Percentiles rank a stretch among this genome's conserved stretches.
phyloP scores from a whole-genome alignment of 805 yeast genomes.

The Ogataea nonfermentans region DNA sequence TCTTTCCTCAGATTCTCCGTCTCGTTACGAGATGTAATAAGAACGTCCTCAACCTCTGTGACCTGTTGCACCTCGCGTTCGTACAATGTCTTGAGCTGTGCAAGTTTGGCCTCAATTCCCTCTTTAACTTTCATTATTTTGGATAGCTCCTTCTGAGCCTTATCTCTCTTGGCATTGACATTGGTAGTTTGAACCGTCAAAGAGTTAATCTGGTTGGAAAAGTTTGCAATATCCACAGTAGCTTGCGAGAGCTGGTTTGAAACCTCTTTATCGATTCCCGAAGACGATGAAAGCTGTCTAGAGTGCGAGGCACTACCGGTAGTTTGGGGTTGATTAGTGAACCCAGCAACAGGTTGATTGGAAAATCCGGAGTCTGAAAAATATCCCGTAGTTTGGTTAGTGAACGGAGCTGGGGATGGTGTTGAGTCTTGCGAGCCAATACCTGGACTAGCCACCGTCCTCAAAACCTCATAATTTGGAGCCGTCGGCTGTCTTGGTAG shows the following conservation, averaged over 20 bases:
- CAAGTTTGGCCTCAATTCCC: constrained; percentile 71
- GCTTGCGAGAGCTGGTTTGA: constrained; percentile 73
- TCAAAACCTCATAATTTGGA: constrained; percentile 50
- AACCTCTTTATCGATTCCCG: constrained; percentile 53
- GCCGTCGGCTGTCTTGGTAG: constrained; percentile 13
- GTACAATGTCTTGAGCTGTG: constrained; percentile 63
- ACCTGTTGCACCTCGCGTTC: constrained; percentile 78
- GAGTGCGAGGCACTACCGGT: not conserved
- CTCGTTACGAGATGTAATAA: constrained; percentile 61
- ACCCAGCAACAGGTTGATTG: not conserved
- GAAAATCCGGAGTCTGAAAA: constrained; percentile 1
- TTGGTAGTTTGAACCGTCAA: constrained; percentile 71
- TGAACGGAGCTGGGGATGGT: constrained; percentile 20
- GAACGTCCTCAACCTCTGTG: constrained; percentile 62
- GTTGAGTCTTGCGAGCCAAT: constrained; percentile 16
- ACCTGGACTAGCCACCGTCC: constrained; percentile 11
- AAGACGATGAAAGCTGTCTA: constrained; percentile 22
- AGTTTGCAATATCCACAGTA: constrained; percentile 80
- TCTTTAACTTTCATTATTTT: constrained; percentile 62
- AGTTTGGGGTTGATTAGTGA: constrained; percentile 5
- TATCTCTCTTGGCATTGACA: constrained; percentile 64
- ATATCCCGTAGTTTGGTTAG: constrained; percentile 6
- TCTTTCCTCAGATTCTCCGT: constrained; percentile 69
- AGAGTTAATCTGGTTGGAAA: constrained; percentile 80
- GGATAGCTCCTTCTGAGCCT: constrained; percentile 77